phyloP scores from a whole-genome alignment of 2,329 filamentous ascomycete genomes.

The Fusarium sp. region DNA sequence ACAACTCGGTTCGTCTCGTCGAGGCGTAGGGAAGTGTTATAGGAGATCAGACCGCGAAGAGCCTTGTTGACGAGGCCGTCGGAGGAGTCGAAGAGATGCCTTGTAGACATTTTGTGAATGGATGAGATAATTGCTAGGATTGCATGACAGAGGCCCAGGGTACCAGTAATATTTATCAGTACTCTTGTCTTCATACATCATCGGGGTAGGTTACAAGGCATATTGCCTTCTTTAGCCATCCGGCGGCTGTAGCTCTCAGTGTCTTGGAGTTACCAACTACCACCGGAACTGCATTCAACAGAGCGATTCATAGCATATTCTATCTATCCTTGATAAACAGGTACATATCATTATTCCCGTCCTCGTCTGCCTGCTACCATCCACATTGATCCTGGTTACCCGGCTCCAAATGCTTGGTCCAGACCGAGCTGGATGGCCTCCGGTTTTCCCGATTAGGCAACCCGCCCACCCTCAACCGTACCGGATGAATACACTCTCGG shows the following conservation, averaged over 20 bases:
- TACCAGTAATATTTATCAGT: too few relatives aligned
- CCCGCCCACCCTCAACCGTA: slow-evolving; percentile 19
- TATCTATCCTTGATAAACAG: too few relatives aligned
- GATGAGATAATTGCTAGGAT: neutral
- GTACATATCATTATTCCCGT: neutral
- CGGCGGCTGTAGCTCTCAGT: neutral
- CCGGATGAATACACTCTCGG: neutral
- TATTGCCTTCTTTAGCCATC: neutral
- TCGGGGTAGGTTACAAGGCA: neutral
- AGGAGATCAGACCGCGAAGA: slow-evolving; percentile 66
- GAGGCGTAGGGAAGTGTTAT: slow-evolving; percentile 66
- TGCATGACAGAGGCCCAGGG: too few relatives aligned
- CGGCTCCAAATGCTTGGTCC: slow-evolving; percentile 2
- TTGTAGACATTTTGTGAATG: slow-evolving; percentile 62
- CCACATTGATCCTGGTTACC: slow-evolving; percentile 16
- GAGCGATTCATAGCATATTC: too few relatives aligned
- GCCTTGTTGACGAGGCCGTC: slow-evolving; percentile 69
- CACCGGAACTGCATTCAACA: neutral
- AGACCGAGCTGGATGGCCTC: slow-evolving; percentile 12
- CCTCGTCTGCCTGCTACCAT: neutral
- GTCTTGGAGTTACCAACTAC: neutral
- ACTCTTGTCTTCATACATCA: neutral
- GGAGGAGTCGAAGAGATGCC: slow-evolving; percentile 67
- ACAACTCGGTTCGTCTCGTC: slow-evolving; percentile 68
- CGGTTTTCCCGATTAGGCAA: slow-evolving; percentile 46